Percentiles rank a stretch among this genome's conserved stretches.
Evolutionary conservation across 1,284 basidiomycete genomes (phyloP).

Genomic region (Athelia sp.): DNA sequence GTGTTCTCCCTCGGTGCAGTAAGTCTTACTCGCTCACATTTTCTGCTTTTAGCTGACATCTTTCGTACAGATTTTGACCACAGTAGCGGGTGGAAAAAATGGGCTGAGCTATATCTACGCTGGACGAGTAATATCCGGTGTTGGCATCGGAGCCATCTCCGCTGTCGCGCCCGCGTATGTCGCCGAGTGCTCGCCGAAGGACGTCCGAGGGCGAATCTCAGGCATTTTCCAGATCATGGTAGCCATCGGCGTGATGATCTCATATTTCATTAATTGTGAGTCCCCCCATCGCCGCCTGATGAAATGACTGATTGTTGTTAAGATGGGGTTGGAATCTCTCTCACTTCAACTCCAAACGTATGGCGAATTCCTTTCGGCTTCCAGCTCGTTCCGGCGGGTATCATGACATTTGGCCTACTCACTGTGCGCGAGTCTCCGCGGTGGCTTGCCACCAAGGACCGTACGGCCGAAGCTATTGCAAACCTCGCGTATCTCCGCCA

Average conservation of each 20-base stretch:
- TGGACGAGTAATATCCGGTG: conserved; percentile 66
- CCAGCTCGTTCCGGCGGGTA: conserved; percentile 73
- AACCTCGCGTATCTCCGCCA: conserved; percentile 59
- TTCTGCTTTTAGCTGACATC: conserved; percentile 1
- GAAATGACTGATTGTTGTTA: neutral
- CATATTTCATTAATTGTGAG: conserved; percentile 74
- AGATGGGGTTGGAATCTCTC: conserved; percentile 61
- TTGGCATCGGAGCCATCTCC: conserved; percentile 66
- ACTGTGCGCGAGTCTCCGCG: conserved; percentile 70
- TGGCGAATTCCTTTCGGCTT: conserved; percentile 76
- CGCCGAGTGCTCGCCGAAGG: conserved; percentile 75
- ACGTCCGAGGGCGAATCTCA: conserved; percentile 67
- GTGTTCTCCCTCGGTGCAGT: conserved; percentile 69
- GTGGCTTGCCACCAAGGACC: conserved; percentile 57
- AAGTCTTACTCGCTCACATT: conserved; percentile 20
- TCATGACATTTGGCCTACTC: conserved; percentile 71
- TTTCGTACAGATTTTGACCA: conserved; percentile 43
- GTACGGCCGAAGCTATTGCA: conserved; percentile 41
- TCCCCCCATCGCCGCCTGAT: conserved; percentile 3
- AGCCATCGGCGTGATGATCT: conserved; percentile 72
- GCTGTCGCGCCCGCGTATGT: conserved; percentile 72
- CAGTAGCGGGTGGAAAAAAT: conserved; percentile 49
- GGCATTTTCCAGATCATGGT: conserved; percentile 84
- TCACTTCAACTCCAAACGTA: conserved; percentile 39
- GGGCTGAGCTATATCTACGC: conserved; percentile 66